Evolutionary conservation across 176 grass and related monocot species (phyloP).

Genomic region (Saccharum spontaneum): DNA sequence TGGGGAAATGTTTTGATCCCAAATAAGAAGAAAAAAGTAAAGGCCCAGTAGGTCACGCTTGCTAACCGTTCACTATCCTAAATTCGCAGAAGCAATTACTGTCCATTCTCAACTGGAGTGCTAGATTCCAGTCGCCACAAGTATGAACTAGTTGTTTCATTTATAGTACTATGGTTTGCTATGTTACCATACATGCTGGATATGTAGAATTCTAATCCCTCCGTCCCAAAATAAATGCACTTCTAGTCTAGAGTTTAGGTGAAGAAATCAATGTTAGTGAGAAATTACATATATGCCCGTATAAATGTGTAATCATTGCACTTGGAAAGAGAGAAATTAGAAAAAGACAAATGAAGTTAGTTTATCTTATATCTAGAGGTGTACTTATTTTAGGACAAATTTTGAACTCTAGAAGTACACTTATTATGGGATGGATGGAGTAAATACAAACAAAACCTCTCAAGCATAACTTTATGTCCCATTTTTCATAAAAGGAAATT

Average conservation of each 20-base stretch:
- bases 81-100: not conserved
- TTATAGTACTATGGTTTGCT: not conserved
- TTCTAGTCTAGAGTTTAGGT: no score
- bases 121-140: not conserved
- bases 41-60: not conserved
- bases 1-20: not conserved
- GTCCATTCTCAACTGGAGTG: not conserved
- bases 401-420: no score
- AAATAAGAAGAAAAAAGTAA: not conserved
- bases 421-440: no score
- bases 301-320: no score
- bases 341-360: no score
- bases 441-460: not conserved
- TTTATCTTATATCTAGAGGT: no score
- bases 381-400: no score
- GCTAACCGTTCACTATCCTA: not conserved
- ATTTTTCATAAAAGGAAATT: not conserved
- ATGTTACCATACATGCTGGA: not conserved
- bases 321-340: no score
- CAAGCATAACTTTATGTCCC: not conserved
- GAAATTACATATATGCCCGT: no score
- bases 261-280: no score
- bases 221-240: no score
- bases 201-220: not conserved
- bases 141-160: not conserved